Evolutionary conservation across 106 monocot species (phyloP).

Genomic region (Ottelia alismoides): DNA sequence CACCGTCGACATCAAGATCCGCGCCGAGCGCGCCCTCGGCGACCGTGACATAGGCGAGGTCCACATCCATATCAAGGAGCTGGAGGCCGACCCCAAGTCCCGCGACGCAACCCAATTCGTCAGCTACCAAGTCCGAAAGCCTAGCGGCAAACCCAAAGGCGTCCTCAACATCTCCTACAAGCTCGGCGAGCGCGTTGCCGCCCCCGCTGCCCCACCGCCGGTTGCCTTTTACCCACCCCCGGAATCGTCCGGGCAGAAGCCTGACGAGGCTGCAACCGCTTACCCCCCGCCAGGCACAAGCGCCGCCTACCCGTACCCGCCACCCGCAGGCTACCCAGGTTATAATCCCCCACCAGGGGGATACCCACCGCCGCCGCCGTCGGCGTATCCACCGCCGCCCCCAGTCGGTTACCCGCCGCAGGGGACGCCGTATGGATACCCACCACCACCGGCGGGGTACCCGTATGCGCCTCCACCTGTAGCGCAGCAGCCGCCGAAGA

Average conservation of each 20-base stretch:
- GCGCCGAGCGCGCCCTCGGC: conserved; percentile 38
- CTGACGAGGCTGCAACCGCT: conserved; percentile 7
- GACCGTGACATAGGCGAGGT: conserved; percentile 56
- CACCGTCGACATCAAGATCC: conserved; percentile 33
- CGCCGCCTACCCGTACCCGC: conserved; percentile 8
- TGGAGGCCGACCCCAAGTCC: conserved; percentile 24
- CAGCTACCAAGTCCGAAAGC: conserved; percentile 54
- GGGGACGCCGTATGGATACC: conserved; percentile 4
- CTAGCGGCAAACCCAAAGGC: conserved; percentile 48
- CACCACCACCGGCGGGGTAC: conserved; percentile 1
- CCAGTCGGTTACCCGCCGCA: no score
- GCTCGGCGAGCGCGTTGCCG: conserved; percentile 15
- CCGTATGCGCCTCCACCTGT: background rate
- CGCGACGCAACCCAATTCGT: conserved; percentile 25
- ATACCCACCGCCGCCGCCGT: no score
- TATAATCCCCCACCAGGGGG: no score
- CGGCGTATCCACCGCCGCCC: conserved; percentile 1
- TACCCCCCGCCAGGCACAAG: conserved; percentile 9
- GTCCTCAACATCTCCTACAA: conserved; percentile 52
- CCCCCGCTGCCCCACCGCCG: conserved; percentile 2
- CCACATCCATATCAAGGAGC: conserved; percentile 29
- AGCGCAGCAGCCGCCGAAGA: background rate
- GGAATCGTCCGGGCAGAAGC: background rate
- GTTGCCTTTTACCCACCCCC: conserved; percentile 7
- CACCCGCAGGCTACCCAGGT: no score